A percentile compares a stretch with the other conserved stretches of the same genome.
These are phyloP conservation scores for Chrysoporthe puriensis DNA, from an alignment of 2,329 filamentous ascomycete genomes.

Conservation along the genomic window DNA sequence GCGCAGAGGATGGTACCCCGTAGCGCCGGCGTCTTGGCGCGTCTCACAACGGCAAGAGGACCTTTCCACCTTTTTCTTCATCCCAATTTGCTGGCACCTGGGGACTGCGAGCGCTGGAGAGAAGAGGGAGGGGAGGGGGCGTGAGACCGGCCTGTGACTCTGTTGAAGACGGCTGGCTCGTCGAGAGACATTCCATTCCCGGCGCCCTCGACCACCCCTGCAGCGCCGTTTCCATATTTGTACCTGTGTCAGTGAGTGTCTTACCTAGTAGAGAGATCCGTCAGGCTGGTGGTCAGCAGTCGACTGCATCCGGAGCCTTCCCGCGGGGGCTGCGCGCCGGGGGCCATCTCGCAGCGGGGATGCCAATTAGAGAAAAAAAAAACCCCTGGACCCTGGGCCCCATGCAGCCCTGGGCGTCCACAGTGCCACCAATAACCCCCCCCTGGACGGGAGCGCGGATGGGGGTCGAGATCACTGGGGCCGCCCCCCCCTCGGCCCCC, in stretches of 20 bases:
- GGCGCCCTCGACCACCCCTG: neutral
- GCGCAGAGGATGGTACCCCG: too few species aligned
- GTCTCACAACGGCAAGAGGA: slow-evolving; percentile 25
- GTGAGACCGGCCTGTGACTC: neutral
- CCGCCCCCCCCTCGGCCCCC: too few species aligned
- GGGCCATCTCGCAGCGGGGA: too few species aligned
- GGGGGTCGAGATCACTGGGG: neutral
- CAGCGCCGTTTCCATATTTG: neutral
- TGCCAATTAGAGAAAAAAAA: neutral
- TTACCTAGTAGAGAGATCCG: too few species aligned
- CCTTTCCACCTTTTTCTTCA: neutral
- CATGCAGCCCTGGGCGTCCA: neutral
- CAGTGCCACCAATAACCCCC: neutral
- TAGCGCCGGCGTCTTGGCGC: slow-evolving; percentile 19
- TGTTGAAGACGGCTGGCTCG: neutral
- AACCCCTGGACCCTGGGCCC: neutral
- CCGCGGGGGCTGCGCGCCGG: too few species aligned
- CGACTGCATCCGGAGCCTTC: too few species aligned
- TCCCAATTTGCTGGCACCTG: neutral
- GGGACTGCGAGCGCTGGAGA: too few species aligned
- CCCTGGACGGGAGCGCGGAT: neutral
- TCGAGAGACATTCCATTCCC: too few species aligned
- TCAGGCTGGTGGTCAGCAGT: too few species aligned
- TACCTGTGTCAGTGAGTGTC: neutral
- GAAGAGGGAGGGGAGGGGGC: neutral